Evolutionary conservation across 345 rosid species (phyloP).

Genomic region (Euphorbia tirucalli): DNA sequence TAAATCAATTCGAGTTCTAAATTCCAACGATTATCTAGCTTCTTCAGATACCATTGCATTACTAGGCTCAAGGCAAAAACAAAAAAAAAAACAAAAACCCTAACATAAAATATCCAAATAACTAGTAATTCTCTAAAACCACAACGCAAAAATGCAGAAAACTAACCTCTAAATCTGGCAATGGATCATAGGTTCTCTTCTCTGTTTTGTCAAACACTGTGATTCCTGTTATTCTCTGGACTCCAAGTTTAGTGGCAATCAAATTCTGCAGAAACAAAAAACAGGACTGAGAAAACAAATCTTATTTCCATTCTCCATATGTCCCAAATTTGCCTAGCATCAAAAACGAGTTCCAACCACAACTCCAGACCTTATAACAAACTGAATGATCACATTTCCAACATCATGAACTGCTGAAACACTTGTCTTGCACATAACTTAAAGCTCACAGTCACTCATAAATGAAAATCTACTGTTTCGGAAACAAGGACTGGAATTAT

Average conservation of each 20-base stretch:
- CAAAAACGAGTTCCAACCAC: background rate
- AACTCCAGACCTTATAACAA: background rate
- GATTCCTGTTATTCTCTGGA: constrained; percentile 74
- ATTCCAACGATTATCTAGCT: no score
- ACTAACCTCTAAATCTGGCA: constrained; percentile 87
- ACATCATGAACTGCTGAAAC: background rate
- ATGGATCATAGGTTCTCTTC: constrained; percentile 56
- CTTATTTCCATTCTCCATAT: background rate
- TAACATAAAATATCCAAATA: background rate
- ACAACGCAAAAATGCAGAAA: background rate
- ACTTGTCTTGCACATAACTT: background rate
- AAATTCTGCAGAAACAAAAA: constrained; percentile 56
- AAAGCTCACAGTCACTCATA: background rate
- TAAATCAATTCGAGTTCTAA: background rate
- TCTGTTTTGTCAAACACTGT: constrained; percentile 66
- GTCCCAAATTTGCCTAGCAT: background rate
- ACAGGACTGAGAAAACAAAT: constrained; percentile 4
- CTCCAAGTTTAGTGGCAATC: constrained; percentile 78
- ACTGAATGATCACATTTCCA: background rate
- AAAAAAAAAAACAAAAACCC: background rate
- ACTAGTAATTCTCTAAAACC: background rate
- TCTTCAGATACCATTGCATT: background rate
- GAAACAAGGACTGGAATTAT: constrained; percentile 3
- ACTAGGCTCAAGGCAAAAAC: background rate
- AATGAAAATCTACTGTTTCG: background rate